These are phyloP conservation scores for Phaeosphaeriaceae sp. DNA, from an alignment of 2,329 filamentous ascomycete species.

Conservation along the genomic window DNA sequence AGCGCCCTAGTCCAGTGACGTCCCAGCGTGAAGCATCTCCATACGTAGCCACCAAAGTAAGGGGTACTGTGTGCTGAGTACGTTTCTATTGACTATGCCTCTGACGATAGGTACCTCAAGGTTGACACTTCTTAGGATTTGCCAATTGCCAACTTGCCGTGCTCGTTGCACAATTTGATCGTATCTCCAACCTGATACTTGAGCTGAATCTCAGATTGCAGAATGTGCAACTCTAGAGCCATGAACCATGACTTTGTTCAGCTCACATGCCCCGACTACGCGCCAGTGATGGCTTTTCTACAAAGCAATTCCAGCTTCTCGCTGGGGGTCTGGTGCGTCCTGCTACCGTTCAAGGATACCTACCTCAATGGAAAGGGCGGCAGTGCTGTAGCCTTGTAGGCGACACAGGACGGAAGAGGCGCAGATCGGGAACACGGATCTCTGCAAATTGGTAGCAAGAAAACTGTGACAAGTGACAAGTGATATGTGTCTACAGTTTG, in stretches of 20 bases:
- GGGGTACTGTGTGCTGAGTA: no score
- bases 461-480: neutral
- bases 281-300: constrained; percentile 1
- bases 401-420: neutral
- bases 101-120: no score
- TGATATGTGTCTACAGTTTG: neutral
- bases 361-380: no score
- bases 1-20: no score
- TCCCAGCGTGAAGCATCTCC: no score
- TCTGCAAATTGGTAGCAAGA: neutral
- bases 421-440: neutral
- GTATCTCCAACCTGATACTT: neutral
- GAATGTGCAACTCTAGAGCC: neutral
- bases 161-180: no score
- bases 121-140: no score
- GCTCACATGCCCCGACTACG: constrained; percentile 4
- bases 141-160: no score
- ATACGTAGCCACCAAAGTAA: no score
- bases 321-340: neutral
- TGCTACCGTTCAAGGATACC: neutral
- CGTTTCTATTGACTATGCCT: no score
- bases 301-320: neutral
- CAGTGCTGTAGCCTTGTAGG: neutral
- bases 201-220: neutral
- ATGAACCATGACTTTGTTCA: neutral